Evolutionary conservation across 495 filamentous ascomycete species (phyloP).

Genomic region (Trichoderma orchidacearum): DNA sequence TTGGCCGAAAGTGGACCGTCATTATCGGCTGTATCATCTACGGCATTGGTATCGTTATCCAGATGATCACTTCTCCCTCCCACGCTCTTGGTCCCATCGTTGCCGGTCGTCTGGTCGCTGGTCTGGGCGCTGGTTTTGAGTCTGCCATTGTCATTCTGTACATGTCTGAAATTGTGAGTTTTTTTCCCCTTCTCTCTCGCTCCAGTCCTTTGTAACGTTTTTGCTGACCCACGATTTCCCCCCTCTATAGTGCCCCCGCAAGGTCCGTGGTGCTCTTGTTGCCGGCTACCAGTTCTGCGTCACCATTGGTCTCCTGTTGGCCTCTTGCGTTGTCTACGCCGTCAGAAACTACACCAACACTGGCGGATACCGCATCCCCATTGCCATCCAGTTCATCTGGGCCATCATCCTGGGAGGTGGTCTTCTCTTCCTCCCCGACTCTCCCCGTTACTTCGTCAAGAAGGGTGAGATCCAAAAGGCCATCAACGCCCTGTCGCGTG

Average conservation of each 20-base stretch:
- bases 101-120: conserved; percentile 49
- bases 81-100: conserved; percentile 50
- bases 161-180: conserved; percentile 51
- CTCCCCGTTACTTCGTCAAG: conserved; percentile 49
- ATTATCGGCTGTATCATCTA: conserved; percentile 45
- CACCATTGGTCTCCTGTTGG: conserved; percentile 55
- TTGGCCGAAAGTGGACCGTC: conserved; percentile 47
- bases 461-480: conserved; percentile 42
- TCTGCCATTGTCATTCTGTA: conserved; percentile 55
- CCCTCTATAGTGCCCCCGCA: conserved; percentile 62
- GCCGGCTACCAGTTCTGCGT: conserved; percentile 60
- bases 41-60: conserved; percentile 42
- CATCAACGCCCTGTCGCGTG: conserved; percentile 27
- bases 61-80: conserved; percentile 33
- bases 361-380: conserved; percentile 61
- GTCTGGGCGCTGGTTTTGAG: conserved; percentile 47
- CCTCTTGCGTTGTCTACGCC: conserved; percentile 50
- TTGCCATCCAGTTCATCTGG: conserved; percentile 53
- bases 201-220: not conserved
- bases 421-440: conserved; percentile 39
- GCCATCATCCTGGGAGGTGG: conserved; percentile 46
- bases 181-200: conserved; percentile 3
- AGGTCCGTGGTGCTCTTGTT: conserved; percentile 55
- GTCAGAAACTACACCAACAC: conserved; percentile 45
- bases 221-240: conserved; percentile 36